Conservation (phyloP, 805 yeast genomes). For the Yarrowia sp. region DNA sequence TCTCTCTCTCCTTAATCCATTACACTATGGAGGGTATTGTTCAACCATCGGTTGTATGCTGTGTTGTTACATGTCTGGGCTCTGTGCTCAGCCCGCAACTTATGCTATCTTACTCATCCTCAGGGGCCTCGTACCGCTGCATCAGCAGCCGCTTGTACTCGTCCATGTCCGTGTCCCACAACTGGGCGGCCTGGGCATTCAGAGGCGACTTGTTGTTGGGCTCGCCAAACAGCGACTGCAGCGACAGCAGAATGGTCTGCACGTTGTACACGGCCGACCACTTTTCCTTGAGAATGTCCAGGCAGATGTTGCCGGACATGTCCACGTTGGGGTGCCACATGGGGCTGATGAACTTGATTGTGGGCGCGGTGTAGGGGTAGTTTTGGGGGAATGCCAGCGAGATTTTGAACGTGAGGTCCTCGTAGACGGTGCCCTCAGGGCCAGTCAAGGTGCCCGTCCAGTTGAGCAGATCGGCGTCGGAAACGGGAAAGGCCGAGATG, state of each 20-base stretch:
- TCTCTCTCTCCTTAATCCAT: too few species aligned
- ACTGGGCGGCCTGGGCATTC: conserved; percentile 63
- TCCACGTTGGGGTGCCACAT: conserved; percentile 74
- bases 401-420: conserved; percentile 60
- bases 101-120: conserved; percentile 43
- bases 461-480: conserved; percentile 59
- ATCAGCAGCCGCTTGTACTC: conserved; percentile 53
- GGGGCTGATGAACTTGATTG: conserved; percentile 62
- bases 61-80: conserved; percentile 12
- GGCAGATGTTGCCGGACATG: conserved; percentile 68
- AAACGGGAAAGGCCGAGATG: conserved; percentile 61
- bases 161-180: conserved; percentile 57
- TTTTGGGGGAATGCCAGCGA: conserved; percentile 59
- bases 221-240: conserved; percentile 67
- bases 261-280: conserved; percentile 72
- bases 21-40: conserved; percentile 8
- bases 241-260: conserved; percentile 63
- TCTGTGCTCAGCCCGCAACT: not conserved
- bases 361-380: conserved; percentile 67
- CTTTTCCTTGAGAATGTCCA: conserved; percentile 67
- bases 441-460: conserved; percentile 70
- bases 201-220: conserved; percentile 66
- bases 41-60: conserved; percentile 19
- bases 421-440: conserved; percentile 64
- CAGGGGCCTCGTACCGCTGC: conserved; percentile 53